phyloP scores from a whole-genome alignment of 2,329 filamentous ascomycete species.

The Gnomoniopsis sp. region DNA sequence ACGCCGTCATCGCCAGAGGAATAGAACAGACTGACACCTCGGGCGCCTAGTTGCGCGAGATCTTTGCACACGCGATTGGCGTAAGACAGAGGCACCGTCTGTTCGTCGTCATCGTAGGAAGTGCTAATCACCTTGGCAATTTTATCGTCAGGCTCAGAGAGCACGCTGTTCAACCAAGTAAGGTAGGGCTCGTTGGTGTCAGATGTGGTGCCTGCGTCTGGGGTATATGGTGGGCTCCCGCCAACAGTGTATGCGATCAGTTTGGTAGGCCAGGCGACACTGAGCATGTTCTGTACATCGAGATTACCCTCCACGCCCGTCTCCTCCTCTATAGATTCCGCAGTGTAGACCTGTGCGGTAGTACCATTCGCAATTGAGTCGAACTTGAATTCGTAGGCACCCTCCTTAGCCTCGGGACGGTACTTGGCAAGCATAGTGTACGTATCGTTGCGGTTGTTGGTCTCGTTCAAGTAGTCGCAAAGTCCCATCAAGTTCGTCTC shows the following conservation, averaged over 20 bases:
- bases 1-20: slow-evolving; percentile 55
- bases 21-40: slow-evolving; percentile 66
- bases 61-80: slow-evolving; percentile 48
- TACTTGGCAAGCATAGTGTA: slow-evolving; percentile 33
- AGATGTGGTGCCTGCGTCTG: slow-evolving; percentile 7
- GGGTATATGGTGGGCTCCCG: slow-evolving; percentile 28
- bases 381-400: slow-evolving; percentile 31
- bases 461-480: slow-evolving; percentile 43
- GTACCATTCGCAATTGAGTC: slow-evolving; percentile 31
- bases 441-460: slow-evolving; percentile 42
- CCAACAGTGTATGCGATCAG: slow-evolving; percentile 30
- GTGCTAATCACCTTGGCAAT: slow-evolving; percentile 62
- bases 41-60: slow-evolving; percentile 62
- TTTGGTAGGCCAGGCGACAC: slow-evolving; percentile 28
- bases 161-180: slow-evolving; percentile 55
- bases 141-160: slow-evolving; percentile 43
- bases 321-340: slow-evolving; percentile 27
- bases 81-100: slow-evolving; percentile 57
- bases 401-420: slow-evolving; percentile 31
- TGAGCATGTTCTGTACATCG: slow-evolving; percentile 49
- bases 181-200: slow-evolving; percentile 28
- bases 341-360: slow-evolving; percentile 25
- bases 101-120: slow-evolving; percentile 66
- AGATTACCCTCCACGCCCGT: slow-evolving; percentile 55
- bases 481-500: slow-evolving; percentile 41